phyloP scores from a whole-genome alignment of 2,329 filamentous ascomycete genomes.

The Dothiorella sarmentorum region DNA sequence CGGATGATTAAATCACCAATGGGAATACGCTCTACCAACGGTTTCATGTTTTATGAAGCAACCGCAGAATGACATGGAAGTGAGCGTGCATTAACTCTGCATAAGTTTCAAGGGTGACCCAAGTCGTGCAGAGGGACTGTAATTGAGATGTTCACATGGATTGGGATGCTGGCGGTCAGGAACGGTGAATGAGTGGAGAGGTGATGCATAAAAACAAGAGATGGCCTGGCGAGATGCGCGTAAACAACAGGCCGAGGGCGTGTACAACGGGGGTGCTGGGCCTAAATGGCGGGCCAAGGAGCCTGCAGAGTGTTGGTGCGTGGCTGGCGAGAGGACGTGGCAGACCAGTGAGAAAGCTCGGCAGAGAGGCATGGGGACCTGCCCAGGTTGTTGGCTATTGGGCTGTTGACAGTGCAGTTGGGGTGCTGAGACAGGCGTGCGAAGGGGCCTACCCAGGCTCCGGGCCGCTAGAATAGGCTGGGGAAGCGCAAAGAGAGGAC shows the following conservation, averaged over 20 bases:
- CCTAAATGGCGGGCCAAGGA: background rate
- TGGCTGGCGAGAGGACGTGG: too few species aligned
- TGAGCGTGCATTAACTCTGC: too few species aligned
- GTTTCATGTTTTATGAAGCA: too few species aligned
- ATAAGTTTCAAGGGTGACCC: too few species aligned
- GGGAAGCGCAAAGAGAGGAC: background rate
- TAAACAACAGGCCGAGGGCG: background rate
- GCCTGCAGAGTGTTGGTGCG: too few species aligned
- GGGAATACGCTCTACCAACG: too few species aligned
- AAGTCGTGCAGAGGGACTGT: too few species aligned
- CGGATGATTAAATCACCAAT: too few species aligned
- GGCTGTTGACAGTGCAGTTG: background rate
- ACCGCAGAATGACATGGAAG: too few species aligned
- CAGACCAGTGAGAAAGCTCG: background rate
- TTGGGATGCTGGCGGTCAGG: too few species aligned
- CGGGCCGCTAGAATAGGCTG: conserved; percentile 2
- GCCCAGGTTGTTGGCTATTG: background rate
- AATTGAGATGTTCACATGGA: too few species aligned
- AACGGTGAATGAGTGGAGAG: background rate
- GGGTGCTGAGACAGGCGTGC: background rate
- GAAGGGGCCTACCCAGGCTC: background rate
- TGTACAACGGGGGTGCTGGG: background rate
- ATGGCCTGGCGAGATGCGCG: background rate
- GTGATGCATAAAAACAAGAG: background rate
- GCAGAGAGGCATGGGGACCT: background rate